phyloP scores from a whole-genome alignment of 768 basidiomycete species.

The Boletus rubroflammeus region DNA sequence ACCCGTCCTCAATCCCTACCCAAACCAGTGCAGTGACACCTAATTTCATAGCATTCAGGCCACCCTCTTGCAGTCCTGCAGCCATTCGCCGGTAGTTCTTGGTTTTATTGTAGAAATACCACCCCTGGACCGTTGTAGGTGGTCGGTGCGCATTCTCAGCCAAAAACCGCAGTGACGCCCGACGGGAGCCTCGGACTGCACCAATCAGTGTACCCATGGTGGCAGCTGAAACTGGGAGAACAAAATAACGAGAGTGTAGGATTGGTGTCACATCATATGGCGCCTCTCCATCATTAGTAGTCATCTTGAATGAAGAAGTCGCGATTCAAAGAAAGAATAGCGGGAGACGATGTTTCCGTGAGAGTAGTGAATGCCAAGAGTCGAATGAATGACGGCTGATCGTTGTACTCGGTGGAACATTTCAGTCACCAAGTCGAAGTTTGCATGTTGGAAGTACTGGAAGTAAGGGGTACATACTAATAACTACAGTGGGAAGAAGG shows the following conservation, averaged over 20 bases:
- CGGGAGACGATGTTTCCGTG: background rate
- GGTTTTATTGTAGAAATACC: constrained; percentile 96
- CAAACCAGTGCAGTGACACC: constrained; percentile 44
- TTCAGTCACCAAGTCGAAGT: background rate
- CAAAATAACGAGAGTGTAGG: constrained; percentile 47
- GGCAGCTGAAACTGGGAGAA: constrained; percentile 59
- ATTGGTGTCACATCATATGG: constrained; percentile 31
- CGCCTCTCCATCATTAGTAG: constrained; percentile 8
- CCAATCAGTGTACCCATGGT: constrained; percentile 65
- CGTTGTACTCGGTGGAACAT: background rate
- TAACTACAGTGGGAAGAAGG: background rate
- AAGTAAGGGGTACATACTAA: too few species aligned
- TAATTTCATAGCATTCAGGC: constrained; percentile 50
- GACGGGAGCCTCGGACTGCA: constrained; percentile 67
- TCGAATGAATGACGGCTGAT: background rate
- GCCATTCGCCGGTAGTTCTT: constrained; percentile 87
- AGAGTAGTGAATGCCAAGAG: background rate
- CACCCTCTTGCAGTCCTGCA: constrained; percentile 67
- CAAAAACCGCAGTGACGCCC: constrained; percentile 72
- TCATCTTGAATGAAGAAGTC: constrained; percentile 14
- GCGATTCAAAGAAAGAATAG: background rate
- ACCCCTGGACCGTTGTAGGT: constrained; percentile 81
- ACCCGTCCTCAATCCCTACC: constrained; percentile 47
- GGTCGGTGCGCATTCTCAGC: constrained; percentile 92
- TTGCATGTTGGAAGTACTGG: background rate